These are phyloP conservation scores for Tuber umbilicatum DNA, from an alignment of 495 filamentous ascomycete genomes.

Conservation along the genomic window DNA sequence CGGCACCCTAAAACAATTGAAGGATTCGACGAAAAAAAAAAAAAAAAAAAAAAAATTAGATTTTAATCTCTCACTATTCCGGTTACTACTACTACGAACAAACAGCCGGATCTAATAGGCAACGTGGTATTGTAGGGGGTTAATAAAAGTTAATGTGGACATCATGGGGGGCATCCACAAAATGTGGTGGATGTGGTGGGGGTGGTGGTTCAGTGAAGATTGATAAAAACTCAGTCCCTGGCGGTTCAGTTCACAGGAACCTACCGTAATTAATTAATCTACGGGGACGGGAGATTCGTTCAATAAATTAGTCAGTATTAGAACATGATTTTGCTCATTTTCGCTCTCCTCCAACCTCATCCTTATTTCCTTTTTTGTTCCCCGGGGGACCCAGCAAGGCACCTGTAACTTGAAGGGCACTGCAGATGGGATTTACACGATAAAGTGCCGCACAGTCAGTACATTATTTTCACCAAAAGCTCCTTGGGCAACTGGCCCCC, in stretches of 20 bases:
- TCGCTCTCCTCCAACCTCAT: neutral
- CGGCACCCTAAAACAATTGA: neutral
- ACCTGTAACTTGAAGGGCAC: neutral
- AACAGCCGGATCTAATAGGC: neutral
- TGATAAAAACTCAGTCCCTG: neutral
- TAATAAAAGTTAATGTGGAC: neutral
- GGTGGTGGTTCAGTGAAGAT: neutral
- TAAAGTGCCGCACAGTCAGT: neutral
- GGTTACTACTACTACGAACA: neutral
- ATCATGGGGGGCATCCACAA: neutral
- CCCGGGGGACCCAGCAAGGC: neutral
- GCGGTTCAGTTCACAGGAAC: neutral
- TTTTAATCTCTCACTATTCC: neutral
- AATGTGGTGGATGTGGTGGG: neutral
- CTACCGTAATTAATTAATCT: neutral
- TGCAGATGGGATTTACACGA: neutral
- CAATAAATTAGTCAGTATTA: neutral
- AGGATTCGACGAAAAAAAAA: neutral
- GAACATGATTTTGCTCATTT: neutral
- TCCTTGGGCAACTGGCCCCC: neutral
- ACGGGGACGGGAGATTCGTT: neutral
- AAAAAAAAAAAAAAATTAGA: neutral
- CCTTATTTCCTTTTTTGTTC: neutral
- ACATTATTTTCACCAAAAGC: neutral
- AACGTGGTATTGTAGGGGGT: neutral